These are phyloP conservation scores for Trichoderma cornu-damae DNA, from an alignment of 2,329 filamentous ascomycete species.

Conservation along the genomic window DNA sequence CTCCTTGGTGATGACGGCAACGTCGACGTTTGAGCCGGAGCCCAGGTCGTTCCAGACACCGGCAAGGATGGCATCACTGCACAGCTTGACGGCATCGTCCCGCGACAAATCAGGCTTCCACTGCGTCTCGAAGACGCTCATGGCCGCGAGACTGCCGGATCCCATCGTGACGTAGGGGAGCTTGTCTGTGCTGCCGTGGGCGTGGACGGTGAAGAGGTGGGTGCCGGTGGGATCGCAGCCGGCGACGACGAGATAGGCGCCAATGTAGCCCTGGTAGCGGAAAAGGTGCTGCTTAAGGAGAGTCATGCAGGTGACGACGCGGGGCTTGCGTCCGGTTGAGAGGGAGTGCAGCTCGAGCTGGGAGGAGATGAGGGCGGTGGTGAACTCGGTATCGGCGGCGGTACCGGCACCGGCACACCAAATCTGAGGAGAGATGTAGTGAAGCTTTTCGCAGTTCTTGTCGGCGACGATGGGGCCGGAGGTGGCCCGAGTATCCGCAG, in stretches of 20 bases:
- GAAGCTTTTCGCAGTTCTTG: conserved; percentile 99
- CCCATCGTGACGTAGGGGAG: conserved; percentile 99
- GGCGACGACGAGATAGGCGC: conserved; percentile 94
- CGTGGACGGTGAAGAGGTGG: conserved; percentile 96
- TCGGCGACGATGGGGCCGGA: conserved; percentile 97
- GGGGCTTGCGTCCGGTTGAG: conserved; percentile 91
- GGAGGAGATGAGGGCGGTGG: conserved; percentile 95
- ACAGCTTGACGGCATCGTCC: conserved; percentile 77
- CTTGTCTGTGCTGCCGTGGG: conserved; percentile 97
- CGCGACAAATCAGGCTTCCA: conserved; percentile 77
- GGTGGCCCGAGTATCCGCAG: conserved; percentile 95
- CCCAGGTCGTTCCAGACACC: conserved; percentile 99
- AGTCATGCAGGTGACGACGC: conserved; percentile 98
- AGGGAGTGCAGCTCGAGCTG: conserved; percentile 97
- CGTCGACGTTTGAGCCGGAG: conserved; percentile 94
- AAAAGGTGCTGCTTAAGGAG: conserved; percentile 99
- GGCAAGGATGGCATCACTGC: conserved; percentile 81
- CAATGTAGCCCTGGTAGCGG: conserved; percentile 95
- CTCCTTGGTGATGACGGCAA: conserved; percentile 89
- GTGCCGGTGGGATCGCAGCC: conserved; percentile 93
- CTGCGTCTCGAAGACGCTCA: conserved; percentile 95
- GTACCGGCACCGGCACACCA: conserved; percentile 99
- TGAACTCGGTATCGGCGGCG: conserved; percentile 98
- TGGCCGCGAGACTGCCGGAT: conserved; percentile 88
- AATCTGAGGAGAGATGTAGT: conserved; percentile 97